Evolutionary conservation across 306 rosid species (phyloP).

Genomic region (Biancaea sappan): DNA sequence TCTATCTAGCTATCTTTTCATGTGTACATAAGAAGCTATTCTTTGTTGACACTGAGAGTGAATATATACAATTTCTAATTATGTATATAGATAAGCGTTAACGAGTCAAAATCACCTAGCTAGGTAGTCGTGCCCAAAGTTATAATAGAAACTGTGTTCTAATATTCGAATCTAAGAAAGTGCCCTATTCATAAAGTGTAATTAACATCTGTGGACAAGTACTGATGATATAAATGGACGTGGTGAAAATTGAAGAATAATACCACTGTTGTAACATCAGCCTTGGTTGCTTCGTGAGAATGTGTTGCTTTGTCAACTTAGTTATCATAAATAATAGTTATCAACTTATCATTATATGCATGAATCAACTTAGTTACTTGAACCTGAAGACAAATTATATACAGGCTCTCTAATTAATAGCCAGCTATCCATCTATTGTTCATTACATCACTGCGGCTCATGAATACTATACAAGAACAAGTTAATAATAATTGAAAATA

Average conservation of each 20-base stretch:
- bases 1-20: slow-evolving; percentile 28
- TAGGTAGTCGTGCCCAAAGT: slow-evolving; percentile 29
- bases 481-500: not conserved
- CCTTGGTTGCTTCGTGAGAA: slow-evolving; percentile 42
- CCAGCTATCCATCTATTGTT: not conserved
- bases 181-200: not conserved
- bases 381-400: slow-evolving; percentile 1
- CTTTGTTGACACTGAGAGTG: slow-evolving; percentile 4
- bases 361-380: slow-evolving; percentile 6
- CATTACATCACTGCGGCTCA: not conserved
- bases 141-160: not conserved
- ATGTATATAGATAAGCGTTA: not conserved
- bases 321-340: slow-evolving; percentile 34
- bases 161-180: not conserved
- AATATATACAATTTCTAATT: slow-evolving; percentile 12
- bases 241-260: slow-evolving; percentile 3
- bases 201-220: not conserved
- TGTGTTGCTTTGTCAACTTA: slow-evolving; percentile 41
- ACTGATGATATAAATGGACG: not conserved
- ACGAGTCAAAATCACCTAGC: slow-evolving; percentile 36
- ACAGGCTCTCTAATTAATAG: no score
- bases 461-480: not conserved
- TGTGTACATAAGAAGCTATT: slow-evolving; percentile 14
- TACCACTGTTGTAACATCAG: slow-evolving; percentile 17
- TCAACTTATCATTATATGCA: slow-evolving; percentile 16